Conservation (phyloP, 2,329 filamentous ascomycete species). For the Rhytidhysteron rufulum region DNA sequence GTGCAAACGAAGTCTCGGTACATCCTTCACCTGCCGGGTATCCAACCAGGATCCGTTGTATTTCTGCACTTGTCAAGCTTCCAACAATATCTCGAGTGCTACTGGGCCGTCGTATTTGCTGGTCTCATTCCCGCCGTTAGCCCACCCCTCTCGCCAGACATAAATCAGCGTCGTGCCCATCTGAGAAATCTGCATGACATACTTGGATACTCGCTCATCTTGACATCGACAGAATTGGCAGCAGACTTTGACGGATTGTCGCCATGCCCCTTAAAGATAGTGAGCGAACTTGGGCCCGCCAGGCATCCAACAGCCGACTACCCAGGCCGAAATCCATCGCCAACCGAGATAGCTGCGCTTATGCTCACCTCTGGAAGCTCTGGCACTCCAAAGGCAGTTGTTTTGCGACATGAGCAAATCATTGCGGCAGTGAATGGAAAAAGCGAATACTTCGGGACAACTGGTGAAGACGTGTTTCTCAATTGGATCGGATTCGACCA, state of each 20-base stretch:
- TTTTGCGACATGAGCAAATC: conserved; percentile 42
- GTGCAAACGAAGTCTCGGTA: background rate
- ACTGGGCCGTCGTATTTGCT: background rate
- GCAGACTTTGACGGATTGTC: background rate
- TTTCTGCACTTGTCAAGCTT: background rate
- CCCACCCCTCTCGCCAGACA: background rate
- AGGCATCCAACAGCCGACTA: too few relatives aligned
- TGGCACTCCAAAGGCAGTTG: conserved; percentile 50
- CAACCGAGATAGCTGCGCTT: background rate
- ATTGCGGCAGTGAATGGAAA: conserved; percentile 43
- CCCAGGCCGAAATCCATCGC: too few relatives aligned
- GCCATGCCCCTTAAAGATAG: background rate
- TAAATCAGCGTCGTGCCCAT: background rate
- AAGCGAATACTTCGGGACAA: conserved; percentile 3
- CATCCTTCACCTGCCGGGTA: background rate
- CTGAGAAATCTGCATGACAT: background rate
- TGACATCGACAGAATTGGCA: background rate
- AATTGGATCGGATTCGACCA: conserved; percentile 55
- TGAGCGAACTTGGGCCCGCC: background rate
- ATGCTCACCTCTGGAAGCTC: conserved; percentile 55
- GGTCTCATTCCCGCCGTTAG: background rate
- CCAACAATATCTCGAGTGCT: background rate
- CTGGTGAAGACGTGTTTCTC: conserved; percentile 20
- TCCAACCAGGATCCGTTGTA: background rate
- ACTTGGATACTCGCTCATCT: background rate